Percentiles rank a stretch among this genome's conserved stretches.
These are phyloP conservation scores for Ophiostoma angusticollis DNA, from an alignment of 2,329 filamentous ascomycete genomes.

Conservation along the genomic window DNA sequence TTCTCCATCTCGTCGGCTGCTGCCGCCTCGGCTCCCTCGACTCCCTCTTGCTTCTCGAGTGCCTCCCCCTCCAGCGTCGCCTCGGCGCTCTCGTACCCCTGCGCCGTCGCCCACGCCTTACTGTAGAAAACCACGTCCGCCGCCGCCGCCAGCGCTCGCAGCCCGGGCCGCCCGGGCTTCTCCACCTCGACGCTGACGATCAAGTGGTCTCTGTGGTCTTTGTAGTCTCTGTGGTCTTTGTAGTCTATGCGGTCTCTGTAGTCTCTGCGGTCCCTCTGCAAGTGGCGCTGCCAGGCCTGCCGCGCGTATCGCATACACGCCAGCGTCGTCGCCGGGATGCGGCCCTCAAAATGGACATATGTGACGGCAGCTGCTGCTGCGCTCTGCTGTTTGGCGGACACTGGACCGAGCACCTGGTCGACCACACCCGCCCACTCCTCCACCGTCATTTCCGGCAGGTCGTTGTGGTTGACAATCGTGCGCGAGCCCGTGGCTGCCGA, in stretches of 20 bases:
- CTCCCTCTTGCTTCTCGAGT: no score
- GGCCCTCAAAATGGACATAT: constrained; percentile 69
- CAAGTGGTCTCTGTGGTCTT: constrained; percentile 23
- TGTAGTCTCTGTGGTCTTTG: constrained; percentile 29
- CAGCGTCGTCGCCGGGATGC: constrained; percentile 47
- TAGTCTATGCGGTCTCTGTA: constrained; percentile 17
- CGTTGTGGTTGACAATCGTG: constrained; percentile 59
- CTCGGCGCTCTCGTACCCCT: constrained; percentile 17
- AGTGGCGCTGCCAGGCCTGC: constrained; percentile 35
- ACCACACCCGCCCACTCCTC: constrained; percentile 43
- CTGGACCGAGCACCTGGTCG: constrained; percentile 21
- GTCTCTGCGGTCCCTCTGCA: background rate
- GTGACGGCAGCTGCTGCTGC: constrained; percentile 47
- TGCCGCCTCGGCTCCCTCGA: no score
- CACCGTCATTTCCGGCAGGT: constrained; percentile 52
- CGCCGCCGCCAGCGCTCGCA: constrained; percentile 44
- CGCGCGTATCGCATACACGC: no score
- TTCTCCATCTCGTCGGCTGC: no score
- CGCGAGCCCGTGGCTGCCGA: constrained; percentile 45
- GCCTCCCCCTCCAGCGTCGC: constrained; percentile 4
- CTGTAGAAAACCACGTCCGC: constrained; percentile 67
- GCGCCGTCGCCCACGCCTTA: constrained; percentile 49
- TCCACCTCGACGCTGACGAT: constrained; percentile 59
- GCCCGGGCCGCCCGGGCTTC: constrained; percentile 49
- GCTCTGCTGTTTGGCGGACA: constrained; percentile 17